Evolutionary conservation across 495 filamentous ascomycete genomes (phyloP).

Genomic region (Geoglossum glabrum): DNA sequence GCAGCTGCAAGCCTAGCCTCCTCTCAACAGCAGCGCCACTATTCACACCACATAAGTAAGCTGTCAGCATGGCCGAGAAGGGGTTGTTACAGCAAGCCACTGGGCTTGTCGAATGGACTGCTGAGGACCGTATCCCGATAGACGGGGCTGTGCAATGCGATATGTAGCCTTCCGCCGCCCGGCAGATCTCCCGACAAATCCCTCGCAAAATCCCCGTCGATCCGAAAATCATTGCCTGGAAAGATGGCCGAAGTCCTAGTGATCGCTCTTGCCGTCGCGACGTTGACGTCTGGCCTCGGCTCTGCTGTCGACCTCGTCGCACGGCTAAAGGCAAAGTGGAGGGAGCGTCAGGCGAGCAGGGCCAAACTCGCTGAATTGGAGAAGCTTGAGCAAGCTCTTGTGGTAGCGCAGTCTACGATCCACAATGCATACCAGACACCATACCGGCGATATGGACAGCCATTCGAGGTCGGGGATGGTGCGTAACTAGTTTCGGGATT

Average conservation of each 20-base stretch:
- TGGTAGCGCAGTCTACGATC: background rate
- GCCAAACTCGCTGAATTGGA: slow-evolving; percentile 1
- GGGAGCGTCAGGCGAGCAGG: background rate
- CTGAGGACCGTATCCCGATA: no score
- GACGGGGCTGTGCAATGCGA: no score
- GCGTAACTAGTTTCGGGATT: background rate
- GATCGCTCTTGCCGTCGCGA: slow-evolving; percentile 2
- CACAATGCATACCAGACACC: background rate
- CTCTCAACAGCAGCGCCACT: no score
- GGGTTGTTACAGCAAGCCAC: no score
- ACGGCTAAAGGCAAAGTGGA: background rate
- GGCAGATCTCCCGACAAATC: no score
- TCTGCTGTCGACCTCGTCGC: background rate
- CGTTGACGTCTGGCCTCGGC: slow-evolving; percentile 1
- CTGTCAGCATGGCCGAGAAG: no score
- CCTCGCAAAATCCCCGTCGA: no score
- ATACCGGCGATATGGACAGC: slow-evolving; percentile 1
- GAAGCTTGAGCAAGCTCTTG: background rate
- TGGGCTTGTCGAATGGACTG: no score
- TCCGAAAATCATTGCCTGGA: no score
- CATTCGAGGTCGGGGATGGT: background rate
- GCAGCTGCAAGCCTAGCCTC: no score
- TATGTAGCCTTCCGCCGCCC: no score
- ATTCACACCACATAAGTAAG: no score
- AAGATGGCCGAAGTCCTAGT: background rate